Evolutionary conservation across 2,329 filamentous ascomycete genomes (phyloP), one percentile per base, ranked within the genome.

Genomic region (Alternaria dauci): DNA sequence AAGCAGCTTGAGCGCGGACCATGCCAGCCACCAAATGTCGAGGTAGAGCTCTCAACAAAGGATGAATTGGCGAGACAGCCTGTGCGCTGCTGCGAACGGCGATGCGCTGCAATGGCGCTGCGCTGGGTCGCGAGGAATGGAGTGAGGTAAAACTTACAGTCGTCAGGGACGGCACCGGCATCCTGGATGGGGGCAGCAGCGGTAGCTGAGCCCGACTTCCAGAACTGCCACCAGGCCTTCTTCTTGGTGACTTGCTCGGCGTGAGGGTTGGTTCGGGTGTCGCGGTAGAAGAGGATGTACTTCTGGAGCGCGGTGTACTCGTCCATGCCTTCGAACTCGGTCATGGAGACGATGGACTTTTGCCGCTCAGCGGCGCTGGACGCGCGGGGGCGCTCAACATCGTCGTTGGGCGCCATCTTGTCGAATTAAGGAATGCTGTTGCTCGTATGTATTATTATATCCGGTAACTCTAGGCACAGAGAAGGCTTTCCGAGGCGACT

Each of bases 251-350:
- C 77, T 57, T 80, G 71, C 28, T 71, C 80, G 51, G 76, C 78
- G 61, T 80, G 81, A 38, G 78, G 82, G 46, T 75, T 77, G 54
- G 82, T 81, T 74, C 86, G 85, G 59, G 86, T 83, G 78, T 88
- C 87, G 71, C 84, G 85, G 79, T 89, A 89, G 74, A 86, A 87
- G 67, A 87, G 88, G 77, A 90, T 89, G 81, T 88, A 90, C 73
- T 87, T 85, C 75, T 89, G 87, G 55, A 90, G 81, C 54, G 87
- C 86, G 68, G 85, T 84, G 79, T 89, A 90, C 78, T 90, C 88
- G 76, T 89, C 87, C 79, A 81, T 76, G 68, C 82, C 81, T 69
- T 83, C 81, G 62, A 79, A 77, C 47, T 71, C 74, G 51, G 71
- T 71, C 68, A 75, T 67, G 53, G 64, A 68, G 65, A 75, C 74